Evolutionary conservation across 176 grass and related monocot genomes (phyloP).

Genomic region (Carex cristatella): DNA sequence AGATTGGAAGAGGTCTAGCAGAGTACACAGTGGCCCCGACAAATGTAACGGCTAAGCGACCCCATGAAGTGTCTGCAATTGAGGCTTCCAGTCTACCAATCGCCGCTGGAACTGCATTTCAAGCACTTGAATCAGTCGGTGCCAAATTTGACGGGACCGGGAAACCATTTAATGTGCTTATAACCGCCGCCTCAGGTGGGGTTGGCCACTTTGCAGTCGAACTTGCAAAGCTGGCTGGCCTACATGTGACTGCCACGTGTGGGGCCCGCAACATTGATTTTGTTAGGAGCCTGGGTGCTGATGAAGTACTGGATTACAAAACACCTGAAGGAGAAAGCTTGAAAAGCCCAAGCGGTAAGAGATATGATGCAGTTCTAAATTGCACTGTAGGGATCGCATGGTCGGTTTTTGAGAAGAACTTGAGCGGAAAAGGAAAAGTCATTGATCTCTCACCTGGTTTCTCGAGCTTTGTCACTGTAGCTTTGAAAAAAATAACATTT

Average conservation of each 20-base stretch:
- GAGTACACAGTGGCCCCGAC: conserved; percentile 31
- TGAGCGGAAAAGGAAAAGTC: conserved; percentile 25
- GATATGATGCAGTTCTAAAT: conserved; percentile 43
- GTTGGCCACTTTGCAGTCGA: conserved; percentile 40
- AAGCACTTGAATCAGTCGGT: conserved; percentile 28
- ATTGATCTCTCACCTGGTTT: conserved; percentile 33
- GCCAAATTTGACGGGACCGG: conserved; percentile 29
- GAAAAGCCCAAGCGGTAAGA: conserved; percentile 30
- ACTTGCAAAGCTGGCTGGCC: conserved; percentile 34
- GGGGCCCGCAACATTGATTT: conserved; percentile 44
- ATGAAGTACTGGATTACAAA: conserved; percentile 46
- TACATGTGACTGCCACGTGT: conserved; percentile 44
- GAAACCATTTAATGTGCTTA: conserved; percentile 28
- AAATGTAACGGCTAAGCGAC: conserved; percentile 1
- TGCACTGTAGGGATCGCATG: conserved; percentile 24
- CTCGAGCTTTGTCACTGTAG: background rate
- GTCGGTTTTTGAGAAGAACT: conserved; percentile 29
- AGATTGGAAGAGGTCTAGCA: conserved; percentile 36
- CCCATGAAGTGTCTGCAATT: conserved; percentile 5
- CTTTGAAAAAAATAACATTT: conserved; percentile 18
- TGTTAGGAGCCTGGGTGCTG: conserved; percentile 28
- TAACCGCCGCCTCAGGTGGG: conserved; percentile 40
- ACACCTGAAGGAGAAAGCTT: conserved; percentile 26
- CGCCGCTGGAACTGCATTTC: conserved; percentile 21
- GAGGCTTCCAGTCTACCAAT: conserved; percentile 35